These are phyloP conservation scores for Yamadazyma diddensiae DNA, from an alignment of 1,139 yeast genomes.

Conservation along the genomic window DNA sequence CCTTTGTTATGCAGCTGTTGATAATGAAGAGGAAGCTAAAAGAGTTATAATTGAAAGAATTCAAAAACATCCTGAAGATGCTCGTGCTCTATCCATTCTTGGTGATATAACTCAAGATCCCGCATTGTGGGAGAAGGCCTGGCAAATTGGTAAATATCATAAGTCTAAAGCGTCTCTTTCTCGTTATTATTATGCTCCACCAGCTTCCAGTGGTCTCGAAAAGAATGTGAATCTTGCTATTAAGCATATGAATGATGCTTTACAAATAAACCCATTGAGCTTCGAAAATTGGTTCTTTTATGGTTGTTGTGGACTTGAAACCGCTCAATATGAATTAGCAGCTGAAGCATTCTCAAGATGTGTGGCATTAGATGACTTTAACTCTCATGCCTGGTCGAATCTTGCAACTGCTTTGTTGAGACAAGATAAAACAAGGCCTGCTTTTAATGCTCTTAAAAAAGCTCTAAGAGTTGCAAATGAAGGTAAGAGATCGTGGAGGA, in stretches of 20 bases:
- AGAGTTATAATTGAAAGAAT: slow-evolving; percentile 56
- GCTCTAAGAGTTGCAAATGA: slow-evolving; percentile 72
- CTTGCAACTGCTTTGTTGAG: slow-evolving; percentile 76
- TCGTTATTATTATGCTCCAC: slow-evolving; percentile 67
- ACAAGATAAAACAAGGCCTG: slow-evolving; percentile 65
- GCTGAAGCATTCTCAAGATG: slow-evolving; percentile 93
- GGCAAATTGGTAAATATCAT: slow-evolving; percentile 82
- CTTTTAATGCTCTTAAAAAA: slow-evolving; percentile 76
- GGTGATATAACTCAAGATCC: slow-evolving; percentile 89
- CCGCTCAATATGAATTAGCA: slow-evolving; percentile 69
- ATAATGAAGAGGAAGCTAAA: slow-evolving; percentile 68
- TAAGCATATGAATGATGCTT: slow-evolving; percentile 69
- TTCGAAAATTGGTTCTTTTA: slow-evolving; percentile 89
- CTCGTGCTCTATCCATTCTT: slow-evolving; percentile 77
- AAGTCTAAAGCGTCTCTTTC: slow-evolving; percentile 86
- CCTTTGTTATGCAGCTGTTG: slow-evolving; percentile 84
- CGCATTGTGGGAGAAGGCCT: slow-evolving; percentile 73
- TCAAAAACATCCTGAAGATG: slow-evolving; percentile 62
- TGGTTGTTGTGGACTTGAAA: slow-evolving; percentile 86
- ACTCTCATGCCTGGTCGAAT: slow-evolving; percentile 91
- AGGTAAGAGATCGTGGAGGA: slow-evolving; percentile 73
- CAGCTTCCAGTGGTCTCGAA: slow-evolving; percentile 48
- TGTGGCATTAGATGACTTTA: slow-evolving; percentile 80
- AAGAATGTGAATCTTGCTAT: slow-evolving; percentile 58
- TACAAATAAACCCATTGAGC: slow-evolving; percentile 71